Evolutionary conservation across 495 filamentous ascomycete species (phyloP).

Genomic region (Durotheca rogersii): DNA sequence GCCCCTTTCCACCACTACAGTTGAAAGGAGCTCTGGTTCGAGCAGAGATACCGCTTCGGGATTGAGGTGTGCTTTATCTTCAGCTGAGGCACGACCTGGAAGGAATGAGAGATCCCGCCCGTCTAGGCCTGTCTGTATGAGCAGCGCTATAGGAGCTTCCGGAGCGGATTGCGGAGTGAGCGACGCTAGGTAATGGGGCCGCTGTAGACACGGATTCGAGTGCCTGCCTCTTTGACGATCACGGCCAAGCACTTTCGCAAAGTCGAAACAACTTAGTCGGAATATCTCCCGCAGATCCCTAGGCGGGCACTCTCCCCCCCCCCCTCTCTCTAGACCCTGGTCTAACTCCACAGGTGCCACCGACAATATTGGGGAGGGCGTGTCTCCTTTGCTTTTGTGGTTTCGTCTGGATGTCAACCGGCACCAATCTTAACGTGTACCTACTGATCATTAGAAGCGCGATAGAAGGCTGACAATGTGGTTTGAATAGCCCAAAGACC

Average conservation of each 20-base stretch:
- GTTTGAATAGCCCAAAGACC: slow-evolving; percentile 58
- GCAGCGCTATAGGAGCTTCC: too few species aligned
- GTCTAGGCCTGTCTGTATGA: too few species aligned
- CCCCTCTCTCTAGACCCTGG: too few species aligned
- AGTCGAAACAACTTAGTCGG: too few species aligned
- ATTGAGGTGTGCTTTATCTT: background rate
- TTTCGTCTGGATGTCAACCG: background rate
- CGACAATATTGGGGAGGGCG: background rate
- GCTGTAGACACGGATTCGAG: too few species aligned
- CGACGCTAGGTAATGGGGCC: too few species aligned
- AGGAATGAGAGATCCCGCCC: background rate
- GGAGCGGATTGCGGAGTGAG: too few species aligned
- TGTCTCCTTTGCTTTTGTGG: background rate
- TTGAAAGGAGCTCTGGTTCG: background rate
- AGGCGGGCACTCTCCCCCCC: too few species aligned
- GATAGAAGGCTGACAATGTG: slow-evolving; percentile 21
- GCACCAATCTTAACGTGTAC: slow-evolving; percentile 1
- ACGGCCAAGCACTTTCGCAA: too few species aligned
- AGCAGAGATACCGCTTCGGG: background rate
- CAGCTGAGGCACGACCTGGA: background rate
- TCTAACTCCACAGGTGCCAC: background rate
- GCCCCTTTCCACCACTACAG: too few species aligned
- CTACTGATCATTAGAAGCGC: slow-evolving; percentile 2
- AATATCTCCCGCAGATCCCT: too few species aligned
- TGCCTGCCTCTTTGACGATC: too few species aligned